Conservation (phyloP, 169 alveolate genomes). For the Eimeria maxima region DNA sequence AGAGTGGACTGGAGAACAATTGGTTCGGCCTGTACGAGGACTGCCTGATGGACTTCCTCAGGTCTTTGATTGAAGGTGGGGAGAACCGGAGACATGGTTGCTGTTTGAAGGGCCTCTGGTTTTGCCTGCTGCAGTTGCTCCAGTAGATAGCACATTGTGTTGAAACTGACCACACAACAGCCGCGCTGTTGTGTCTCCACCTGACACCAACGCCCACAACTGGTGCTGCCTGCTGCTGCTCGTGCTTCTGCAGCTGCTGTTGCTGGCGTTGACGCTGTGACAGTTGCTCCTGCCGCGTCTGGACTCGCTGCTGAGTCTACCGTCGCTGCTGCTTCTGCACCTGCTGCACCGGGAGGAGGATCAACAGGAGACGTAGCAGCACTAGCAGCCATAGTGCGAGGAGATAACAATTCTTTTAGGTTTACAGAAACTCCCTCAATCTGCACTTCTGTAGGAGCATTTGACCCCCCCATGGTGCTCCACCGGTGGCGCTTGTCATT, state of each 20-base stretch:
- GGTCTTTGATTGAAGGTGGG: not conserved
- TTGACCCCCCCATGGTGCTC: not conserved
- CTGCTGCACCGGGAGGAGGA: not conserved
- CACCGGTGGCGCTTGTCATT: not conserved
- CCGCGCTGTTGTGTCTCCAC: constrained; percentile 67
- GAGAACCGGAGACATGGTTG: not conserved
- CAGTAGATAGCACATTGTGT: constrained; percentile 5
- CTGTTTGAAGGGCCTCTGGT: not conserved
- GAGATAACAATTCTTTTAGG: not conserved
- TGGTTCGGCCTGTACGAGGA: constrained; percentile 44
- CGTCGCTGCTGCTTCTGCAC: not conserved
- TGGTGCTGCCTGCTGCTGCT: not conserved
- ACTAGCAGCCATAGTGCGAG: not conserved
- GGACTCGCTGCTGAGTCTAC: not conserved
- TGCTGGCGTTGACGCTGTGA: not conserved
- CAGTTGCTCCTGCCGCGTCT: not conserved
- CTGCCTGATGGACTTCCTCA: not conserved
- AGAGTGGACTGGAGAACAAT: constrained; percentile 75
- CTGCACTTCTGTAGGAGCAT: constrained; percentile 16
- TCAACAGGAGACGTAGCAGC: not conserved
- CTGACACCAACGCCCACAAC: constrained; percentile 26
- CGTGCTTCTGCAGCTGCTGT: constrained; percentile 6
- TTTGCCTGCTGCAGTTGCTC: not conserved
- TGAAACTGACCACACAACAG: constrained; percentile 66
- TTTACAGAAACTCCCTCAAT: not conserved